Percentiles rank a stretch among this genome's conserved stretches.
These are phyloP conservation scores for Atkinsonella hypoxylon DNA, from an alignment of 2,329 filamentous ascomycete species.

Conservation along the genomic window DNA sequence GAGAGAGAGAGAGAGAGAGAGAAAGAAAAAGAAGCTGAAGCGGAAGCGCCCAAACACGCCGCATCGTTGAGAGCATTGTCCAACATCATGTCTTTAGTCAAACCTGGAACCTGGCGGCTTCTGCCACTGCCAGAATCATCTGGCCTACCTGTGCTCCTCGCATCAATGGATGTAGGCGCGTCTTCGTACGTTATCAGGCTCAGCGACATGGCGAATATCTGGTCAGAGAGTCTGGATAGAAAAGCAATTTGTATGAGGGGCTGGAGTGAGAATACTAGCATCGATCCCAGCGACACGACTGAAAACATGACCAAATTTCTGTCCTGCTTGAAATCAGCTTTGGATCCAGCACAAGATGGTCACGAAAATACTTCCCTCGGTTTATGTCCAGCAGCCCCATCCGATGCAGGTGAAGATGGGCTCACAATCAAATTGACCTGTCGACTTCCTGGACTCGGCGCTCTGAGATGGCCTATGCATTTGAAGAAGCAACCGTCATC, in stretches of 20 bases:
- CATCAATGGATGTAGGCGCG: constrained; percentile 43
- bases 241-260: constrained; percentile 52
- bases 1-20: no score
- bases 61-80: background rate
- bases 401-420: constrained; percentile 27
- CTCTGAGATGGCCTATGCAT: constrained; percentile 53
- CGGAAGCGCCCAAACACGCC: no score
- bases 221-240: constrained; percentile 53
- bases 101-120: constrained; percentile 29
- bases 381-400: constrained; percentile 22
- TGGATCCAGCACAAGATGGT: constrained; percentile 33
- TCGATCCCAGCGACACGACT: constrained; percentile 58
- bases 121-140: constrained; percentile 20
- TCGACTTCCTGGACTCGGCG: constrained; percentile 50
- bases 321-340: constrained; percentile 43
- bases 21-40: no score
- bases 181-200: constrained; percentile 52
- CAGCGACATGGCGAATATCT: constrained; percentile 63
- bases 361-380: constrained; percentile 33
- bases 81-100: constrained; percentile 16
- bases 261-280: constrained; percentile 51
- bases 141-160: constrained; percentile 47
- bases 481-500: constrained; percentile 34
- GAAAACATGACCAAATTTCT: constrained; percentile 58
- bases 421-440: constrained; percentile 44